Evolutionary conservation across 169 alveolate genomes (phyloP).

Genomic region (Plasmodium sp.): DNA sequence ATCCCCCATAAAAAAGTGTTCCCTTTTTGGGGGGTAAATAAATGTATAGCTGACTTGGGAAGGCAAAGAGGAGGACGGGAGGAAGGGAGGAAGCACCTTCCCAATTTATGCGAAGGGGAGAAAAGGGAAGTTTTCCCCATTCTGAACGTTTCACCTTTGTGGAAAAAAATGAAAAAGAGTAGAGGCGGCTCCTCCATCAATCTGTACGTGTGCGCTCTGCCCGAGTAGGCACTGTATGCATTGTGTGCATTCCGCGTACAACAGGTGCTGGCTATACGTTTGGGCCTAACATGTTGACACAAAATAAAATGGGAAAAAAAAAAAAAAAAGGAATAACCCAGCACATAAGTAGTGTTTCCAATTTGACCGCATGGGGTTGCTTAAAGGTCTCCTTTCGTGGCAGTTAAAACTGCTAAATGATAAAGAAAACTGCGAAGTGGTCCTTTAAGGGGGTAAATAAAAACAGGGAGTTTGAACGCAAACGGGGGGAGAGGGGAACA

Average conservation of each 20-base stretch:
- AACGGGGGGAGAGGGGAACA: background rate
- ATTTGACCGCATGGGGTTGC: background rate
- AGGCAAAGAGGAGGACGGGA: background rate
- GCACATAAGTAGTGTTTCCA: background rate
- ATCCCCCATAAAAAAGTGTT: background rate
- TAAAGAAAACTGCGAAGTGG: background rate
- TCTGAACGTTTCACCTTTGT: background rate
- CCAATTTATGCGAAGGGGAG: background rate
- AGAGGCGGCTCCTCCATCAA: background rate
- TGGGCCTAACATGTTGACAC: background rate
- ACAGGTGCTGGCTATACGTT: background rate
- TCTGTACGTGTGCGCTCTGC: background rate
- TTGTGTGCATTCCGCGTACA: background rate
- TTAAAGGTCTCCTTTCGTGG: background rate
- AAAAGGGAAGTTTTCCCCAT: background rate
- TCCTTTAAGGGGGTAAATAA: background rate
- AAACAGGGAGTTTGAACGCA: background rate
- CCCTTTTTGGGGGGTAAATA: background rate
- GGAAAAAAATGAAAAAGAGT: background rate
- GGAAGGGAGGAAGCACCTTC: background rate
- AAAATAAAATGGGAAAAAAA: too few species aligned
- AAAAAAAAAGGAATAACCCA: background rate
- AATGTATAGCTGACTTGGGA: background rate
- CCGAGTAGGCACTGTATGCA: background rate
- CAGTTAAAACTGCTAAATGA: background rate